Conservation (phyloP, 2,329 filamentous ascomycete genomes). For the Aspergillus tubingensis region DNA sequence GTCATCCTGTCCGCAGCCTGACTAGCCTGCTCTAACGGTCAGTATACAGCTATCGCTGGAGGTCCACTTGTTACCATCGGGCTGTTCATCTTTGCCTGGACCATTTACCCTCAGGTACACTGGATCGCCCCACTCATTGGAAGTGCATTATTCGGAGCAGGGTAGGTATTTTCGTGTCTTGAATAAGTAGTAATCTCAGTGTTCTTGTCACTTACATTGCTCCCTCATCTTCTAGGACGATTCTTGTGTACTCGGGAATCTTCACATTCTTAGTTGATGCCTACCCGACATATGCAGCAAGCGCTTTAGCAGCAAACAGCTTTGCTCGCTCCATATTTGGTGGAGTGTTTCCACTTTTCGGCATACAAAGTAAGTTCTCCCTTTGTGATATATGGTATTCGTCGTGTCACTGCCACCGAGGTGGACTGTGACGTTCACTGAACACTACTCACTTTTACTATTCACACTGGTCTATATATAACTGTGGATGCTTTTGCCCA, state of each 20-base stretch:
- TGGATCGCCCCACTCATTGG: constrained; percentile 78
- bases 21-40: constrained; percentile 9
- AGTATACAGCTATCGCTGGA: constrained; percentile 61
- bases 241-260: constrained; percentile 78
- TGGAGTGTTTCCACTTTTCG: constrained; percentile 75
- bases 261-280: constrained; percentile 82
- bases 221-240: constrained; percentile 54
- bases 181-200: background rate
- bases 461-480: background rate
- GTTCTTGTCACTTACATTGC: background rate
- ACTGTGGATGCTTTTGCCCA: background rate
- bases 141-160: constrained; percentile 68
- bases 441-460: background rate
- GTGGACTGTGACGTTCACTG: no score
- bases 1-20: background rate
- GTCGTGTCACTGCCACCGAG: background rate
- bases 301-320: constrained; percentile 78
- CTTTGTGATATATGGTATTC: constrained; percentile 4
- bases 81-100: constrained; percentile 89
- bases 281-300: constrained; percentile 51
- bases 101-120: constrained; percentile 70
- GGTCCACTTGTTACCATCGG: constrained; percentile 75
- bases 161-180: constrained; percentile 51
- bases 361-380: constrained; percentile 53
- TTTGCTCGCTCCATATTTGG: constrained; percentile 78